phyloP scores from a whole-genome alignment of 345 rosid genomes.

The Cardiospermum halicacabum region DNA sequence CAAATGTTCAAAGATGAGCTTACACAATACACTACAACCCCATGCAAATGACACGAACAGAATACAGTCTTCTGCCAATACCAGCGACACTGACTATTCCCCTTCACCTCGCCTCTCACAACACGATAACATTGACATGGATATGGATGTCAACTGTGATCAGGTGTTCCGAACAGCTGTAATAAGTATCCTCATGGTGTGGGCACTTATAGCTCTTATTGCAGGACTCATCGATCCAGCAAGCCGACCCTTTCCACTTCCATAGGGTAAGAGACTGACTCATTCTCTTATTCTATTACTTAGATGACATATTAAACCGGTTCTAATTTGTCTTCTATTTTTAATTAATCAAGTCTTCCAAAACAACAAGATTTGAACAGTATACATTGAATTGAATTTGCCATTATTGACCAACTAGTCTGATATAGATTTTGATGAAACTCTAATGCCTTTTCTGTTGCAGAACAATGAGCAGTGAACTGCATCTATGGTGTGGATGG shows the following conservation, averaged over 20 bases:
- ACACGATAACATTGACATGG: conserved; percentile 28
- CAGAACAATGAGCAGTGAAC: not conserved
- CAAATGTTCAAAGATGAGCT: conserved; percentile 41
- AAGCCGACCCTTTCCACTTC: conserved; percentile 39
- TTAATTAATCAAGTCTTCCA: too few relatives aligned
- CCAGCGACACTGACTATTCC: conserved; percentile 27
- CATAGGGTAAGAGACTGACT: conserved; percentile 15
- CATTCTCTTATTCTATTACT: too few relatives aligned
- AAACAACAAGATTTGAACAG: not conserved
- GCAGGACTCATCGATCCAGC: conserved; percentile 58
- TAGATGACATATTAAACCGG: not conserved
- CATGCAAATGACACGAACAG: conserved; percentile 19
- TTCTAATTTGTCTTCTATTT: too few relatives aligned
- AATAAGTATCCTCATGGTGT: conserved; percentile 60
- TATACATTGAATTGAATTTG: not conserved
- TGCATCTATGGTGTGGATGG: not conserved
- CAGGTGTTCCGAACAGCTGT: conserved; percentile 55
- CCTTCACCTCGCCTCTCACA: conserved; percentile 14
- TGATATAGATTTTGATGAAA: not conserved
- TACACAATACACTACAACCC: conserved; percentile 13
- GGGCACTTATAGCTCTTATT: conserved; percentile 47
- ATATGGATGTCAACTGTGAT: conserved; percentile 36
- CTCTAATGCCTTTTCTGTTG: not conserved
- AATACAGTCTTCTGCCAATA: conserved; percentile 14
- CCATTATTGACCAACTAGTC: not conserved